phyloP scores from a whole-genome alignment of 2,329 filamentous ascomycete genomes.

The Ceratocystis huliohia region DNA sequence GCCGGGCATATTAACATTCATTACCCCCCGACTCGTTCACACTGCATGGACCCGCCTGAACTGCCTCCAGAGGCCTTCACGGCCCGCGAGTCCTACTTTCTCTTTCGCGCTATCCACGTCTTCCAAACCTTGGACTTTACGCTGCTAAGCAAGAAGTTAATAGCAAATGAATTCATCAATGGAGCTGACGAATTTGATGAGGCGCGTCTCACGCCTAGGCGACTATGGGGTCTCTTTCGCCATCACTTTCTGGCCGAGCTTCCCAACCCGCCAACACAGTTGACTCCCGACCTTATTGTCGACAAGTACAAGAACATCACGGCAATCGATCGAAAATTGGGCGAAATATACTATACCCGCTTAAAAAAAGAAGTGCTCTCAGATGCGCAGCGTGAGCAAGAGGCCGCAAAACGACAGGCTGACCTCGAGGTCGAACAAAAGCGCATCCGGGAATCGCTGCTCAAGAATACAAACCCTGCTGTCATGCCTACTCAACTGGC shows the following conservation, averaged over 20 bases:
- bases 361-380: constrained; percentile 19
- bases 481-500: constrained; percentile 12
- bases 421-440: constrained; percentile 17
- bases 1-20: constrained; percentile 2
- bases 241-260: constrained; percentile 63
- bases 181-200: constrained; percentile 60
- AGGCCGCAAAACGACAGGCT: constrained; percentile 11
- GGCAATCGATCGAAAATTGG: constrained; percentile 15
- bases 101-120: constrained; percentile 71
- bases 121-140: constrained; percentile 53
- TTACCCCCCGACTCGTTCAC: constrained; percentile 1
- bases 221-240: constrained; percentile 67
- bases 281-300: constrained; percentile 18
- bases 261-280: constrained; percentile 15
- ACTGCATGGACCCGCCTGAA: constrained; percentile 21
- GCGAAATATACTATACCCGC: constrained; percentile 18
- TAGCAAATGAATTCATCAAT: constrained; percentile 59
- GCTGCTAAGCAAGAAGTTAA: constrained; percentile 61
- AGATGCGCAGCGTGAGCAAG: constrained; percentile 18
- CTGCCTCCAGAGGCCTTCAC: constrained; percentile 45
- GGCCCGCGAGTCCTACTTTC: constrained; percentile 70
- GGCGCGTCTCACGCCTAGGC: constrained; percentile 60
- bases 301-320: constrained; percentile 19
- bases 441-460: constrained; percentile 15
- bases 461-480: constrained; percentile 9